A percentile compares a stretch with the other conserved stretches of the same genome.
Evolutionary conservation across 495 filamentous ascomycete species (phyloP).

Genomic region (Lasiosphaeriaceae sp.): DNA sequence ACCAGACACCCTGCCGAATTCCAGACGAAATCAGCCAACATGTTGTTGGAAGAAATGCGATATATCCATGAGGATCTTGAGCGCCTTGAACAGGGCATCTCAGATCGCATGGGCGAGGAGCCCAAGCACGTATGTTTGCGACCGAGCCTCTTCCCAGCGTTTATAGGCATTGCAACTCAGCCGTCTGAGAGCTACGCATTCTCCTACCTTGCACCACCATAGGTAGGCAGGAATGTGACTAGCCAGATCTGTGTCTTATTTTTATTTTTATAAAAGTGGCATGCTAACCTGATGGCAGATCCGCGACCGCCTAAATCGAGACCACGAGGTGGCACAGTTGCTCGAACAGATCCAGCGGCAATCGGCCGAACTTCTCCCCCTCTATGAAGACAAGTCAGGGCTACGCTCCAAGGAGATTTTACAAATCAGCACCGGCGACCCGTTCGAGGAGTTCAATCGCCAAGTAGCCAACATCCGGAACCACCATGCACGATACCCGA

Average conservation of each 20-base stretch:
- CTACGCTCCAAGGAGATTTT: slow-evolving; percentile 74
- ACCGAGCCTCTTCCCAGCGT: no score
- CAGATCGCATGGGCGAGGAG: slow-evolving; percentile 81
- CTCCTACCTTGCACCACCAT: background rate
- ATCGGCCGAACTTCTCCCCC: slow-evolving; percentile 71
- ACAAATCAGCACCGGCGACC: slow-evolving; percentile 78
- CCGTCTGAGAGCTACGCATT: no score
- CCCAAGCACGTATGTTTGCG: slow-evolving; percentile 79
- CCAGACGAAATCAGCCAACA: slow-evolving; percentile 31
- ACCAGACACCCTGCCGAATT: background rate
- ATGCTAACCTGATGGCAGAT: slow-evolving; percentile 50
- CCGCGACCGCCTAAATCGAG: slow-evolving; percentile 76
- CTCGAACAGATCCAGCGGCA: slow-evolving; percentile 82
- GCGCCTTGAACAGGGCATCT: slow-evolving; percentile 87
- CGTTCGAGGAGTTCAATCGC: slow-evolving; percentile 89
- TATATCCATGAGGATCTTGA: slow-evolving; percentile 94
- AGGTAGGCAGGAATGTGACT: background rate
- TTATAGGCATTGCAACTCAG: no score
- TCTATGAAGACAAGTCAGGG: slow-evolving; percentile 77
- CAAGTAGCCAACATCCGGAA: slow-evolving; percentile 76
- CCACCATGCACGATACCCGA: slow-evolving; percentile 87
- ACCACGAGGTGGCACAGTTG: slow-evolving; percentile 88
- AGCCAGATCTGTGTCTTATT: no score
- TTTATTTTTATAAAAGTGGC: no score
- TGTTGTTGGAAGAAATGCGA: slow-evolving; percentile 89